Percentiles rank a stretch among this genome's conserved stretches.
Evolutionary conservation across 2,329 filamentous ascomycete species (phyloP).

Genomic region (Calycina herbarum): DNA sequence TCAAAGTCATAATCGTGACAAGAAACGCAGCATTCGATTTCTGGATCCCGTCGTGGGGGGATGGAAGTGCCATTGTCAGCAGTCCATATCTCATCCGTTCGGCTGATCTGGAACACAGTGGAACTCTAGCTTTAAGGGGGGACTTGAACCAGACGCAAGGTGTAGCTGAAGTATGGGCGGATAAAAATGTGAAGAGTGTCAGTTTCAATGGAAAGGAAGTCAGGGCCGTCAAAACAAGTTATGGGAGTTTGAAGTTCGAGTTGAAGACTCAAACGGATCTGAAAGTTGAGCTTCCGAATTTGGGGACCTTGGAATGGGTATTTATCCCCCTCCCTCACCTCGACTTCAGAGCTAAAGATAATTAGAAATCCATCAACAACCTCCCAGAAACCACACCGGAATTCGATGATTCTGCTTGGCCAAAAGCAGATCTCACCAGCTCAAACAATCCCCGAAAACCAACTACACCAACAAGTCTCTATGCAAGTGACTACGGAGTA

Average conservation of each 20-base stretch:
- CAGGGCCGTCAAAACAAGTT: slow-evolving; percentile 54
- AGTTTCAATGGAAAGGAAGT: slow-evolving; percentile 32
- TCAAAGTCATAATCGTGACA: slow-evolving; percentile 6
- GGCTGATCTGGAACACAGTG: not conserved
- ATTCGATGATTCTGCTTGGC: slow-evolving; percentile 71
- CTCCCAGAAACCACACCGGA: slow-evolving; percentile 62
- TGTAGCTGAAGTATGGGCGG: slow-evolving; percentile 57
- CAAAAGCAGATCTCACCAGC: slow-evolving; percentile 43
- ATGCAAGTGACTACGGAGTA: slow-evolving; percentile 67
- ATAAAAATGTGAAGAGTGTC: slow-evolving; percentile 34
- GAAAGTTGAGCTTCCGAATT: slow-evolving; percentile 51
- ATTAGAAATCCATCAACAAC: slow-evolving; percentile 67
- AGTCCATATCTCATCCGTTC: slow-evolving; percentile 7
- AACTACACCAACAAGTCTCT: slow-evolving; percentile 63
- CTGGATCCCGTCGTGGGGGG: not conserved
- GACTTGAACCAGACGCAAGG: slow-evolving; percentile 46
- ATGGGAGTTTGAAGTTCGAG: slow-evolving; percentile 46
- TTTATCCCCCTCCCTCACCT: too few relatives aligned
- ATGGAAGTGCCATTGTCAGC: slow-evolving; percentile 40
- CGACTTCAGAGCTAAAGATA: not conserved
- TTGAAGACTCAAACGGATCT: slow-evolving; percentile 44
- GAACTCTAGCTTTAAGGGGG: not conserved
- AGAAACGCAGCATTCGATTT: slow-evolving; percentile 9
- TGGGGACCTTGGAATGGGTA: slow-evolving; percentile 46
- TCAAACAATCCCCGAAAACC: slow-evolving; percentile 44